Evolutionary conservation across 257 asterid species (phyloP), one percentile per base, ranked within the genome.

Genomic region (Primulina huaijiensis): DNA sequence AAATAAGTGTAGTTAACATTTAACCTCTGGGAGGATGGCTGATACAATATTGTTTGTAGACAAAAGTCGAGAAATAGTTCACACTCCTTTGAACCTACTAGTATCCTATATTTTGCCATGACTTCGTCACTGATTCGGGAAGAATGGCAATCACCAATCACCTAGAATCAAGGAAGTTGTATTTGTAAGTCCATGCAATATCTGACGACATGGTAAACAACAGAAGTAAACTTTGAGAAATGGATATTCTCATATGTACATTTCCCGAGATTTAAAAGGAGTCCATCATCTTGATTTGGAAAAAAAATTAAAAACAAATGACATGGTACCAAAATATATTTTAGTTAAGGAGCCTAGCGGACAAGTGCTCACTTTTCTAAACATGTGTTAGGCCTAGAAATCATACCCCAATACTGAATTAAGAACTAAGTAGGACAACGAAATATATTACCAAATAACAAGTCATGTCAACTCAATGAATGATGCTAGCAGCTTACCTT

Each of bases 131-230:
- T 75, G 76, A 85, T 78, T 80, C 81, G 80, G 79, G 83, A 79
- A 69, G 90, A 73, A 86, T 90, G 89, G 78, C 95, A 87, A 78
- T 93, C 96, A 4, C 99, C 95, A 85, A 93, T 87, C 73, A 90
- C 95, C 99, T 93, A 81, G 81, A 77, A 64, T 71, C 70, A 77
- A 64, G 60, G 70, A 75, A 75, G 60, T 50, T 52, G 30, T 12
- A 23, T 25, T 58, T 57, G 35, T 77, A 68, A 65, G 71, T 69
- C 31, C 68, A 72, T 5, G 63, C 67, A 64, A 35, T 12, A 73
- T 30, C 29, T 46, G 25, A 63, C 17, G 30, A 37, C 40, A 43
- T 34, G 34, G 21, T 21, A 78, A 75, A 1, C 40, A 8, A 52
- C 50, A 38, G 14, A 10, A 58, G 23, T 60, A 52, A 37, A 60